phyloP scores from a whole-genome alignment of 164 flowering plant species.

The Stephania yunnanensis region DNA sequence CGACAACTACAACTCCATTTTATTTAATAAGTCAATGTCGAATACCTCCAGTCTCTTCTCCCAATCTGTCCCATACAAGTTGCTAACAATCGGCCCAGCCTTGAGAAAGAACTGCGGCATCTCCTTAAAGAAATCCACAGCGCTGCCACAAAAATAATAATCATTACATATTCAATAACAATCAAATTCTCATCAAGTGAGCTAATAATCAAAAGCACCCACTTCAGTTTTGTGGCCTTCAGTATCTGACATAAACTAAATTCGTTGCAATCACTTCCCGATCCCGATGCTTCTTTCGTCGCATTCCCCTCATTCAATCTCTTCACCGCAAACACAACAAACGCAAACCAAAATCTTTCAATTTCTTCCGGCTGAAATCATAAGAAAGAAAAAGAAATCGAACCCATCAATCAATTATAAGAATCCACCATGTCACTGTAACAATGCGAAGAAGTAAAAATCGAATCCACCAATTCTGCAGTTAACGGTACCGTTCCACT shows the following conservation, averaged over 20 bases:
- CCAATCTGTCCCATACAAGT: constrained; percentile 75
- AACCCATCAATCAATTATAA: neutral
- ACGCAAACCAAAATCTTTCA: constrained; percentile 78
- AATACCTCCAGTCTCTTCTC: constrained; percentile 87
- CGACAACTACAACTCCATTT: neutral
- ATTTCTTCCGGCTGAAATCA: constrained; percentile 61
- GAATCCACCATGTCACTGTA: neutral
- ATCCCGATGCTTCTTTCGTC: constrained; percentile 18
- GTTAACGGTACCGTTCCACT: constrained; percentile 38
- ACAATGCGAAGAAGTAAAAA: neutral
- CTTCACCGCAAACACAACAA: constrained; percentile 54
- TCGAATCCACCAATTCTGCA: neutral
- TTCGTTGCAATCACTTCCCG: constrained; percentile 26
- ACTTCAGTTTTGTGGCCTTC: constrained; percentile 68
- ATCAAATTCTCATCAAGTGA: neutral
- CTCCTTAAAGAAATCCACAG: constrained; percentile 80
- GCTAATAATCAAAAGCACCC: constrained; percentile 10
- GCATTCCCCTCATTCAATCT: constrained; percentile 37
- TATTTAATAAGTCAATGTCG: neutral
- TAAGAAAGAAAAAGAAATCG: constrained; percentile 3
- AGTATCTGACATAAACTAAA: constrained; percentile 62
- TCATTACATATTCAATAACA: neutral
- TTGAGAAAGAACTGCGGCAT: constrained; percentile 75
- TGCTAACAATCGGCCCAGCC: constrained; percentile 56
- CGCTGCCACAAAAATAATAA: constrained; percentile 26